Evolutionary conservation across 148 eudicot species (phyloP), one percentile per base, ranked within the genome.

Genomic region (Oxyria digyna): DNA sequence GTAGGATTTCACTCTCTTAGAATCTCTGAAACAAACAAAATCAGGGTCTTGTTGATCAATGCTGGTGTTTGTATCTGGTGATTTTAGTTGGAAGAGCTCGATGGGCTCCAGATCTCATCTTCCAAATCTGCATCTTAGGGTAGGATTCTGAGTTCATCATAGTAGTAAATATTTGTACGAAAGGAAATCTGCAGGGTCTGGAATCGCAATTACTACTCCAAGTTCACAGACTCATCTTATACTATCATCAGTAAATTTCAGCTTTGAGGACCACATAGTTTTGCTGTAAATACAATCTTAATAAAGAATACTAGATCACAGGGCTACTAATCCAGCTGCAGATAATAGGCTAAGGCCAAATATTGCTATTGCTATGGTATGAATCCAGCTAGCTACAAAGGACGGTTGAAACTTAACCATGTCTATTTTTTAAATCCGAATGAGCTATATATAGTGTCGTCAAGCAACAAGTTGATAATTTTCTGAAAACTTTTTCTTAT

Each of bases 101-200:
- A 72, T 57, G 86, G 83, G 81, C 86, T 84, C 91, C 97, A 88
- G 37, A 68, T 40, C 23, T 90, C 98, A 4, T 90, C 91, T 68
- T 88, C 97, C 50, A 74, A 64, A 64, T 88, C 95, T 64, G 45
- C 72, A 24, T 74, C 79, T n/a, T 52, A 74, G 73, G 45, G 37
- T 67, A 18, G 62, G 37, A 0, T 15, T 42, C 59, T 46, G 41
- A 38, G 41, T 10, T 0, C 6, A 38, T 7, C 7, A 38, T 5
- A 2, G n/a, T 42, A n/a, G n/a, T n/a, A 35, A 35, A 35, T 35
- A 38, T 38, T 38, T 38, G 59, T 52, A 52, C 29, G 29, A 23
- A 8, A 21, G 7, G 23, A 38, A 46, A 46, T 46, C 52, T 46
- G 21, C 9, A 17, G 18, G 23, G 52, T 46, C 52, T n/a, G 52